These are phyloP conservation scores for Pseudogymnoascus sp. DNA, from an alignment of 2,329 filamentous ascomycete species.

Conservation along the genomic window DNA sequence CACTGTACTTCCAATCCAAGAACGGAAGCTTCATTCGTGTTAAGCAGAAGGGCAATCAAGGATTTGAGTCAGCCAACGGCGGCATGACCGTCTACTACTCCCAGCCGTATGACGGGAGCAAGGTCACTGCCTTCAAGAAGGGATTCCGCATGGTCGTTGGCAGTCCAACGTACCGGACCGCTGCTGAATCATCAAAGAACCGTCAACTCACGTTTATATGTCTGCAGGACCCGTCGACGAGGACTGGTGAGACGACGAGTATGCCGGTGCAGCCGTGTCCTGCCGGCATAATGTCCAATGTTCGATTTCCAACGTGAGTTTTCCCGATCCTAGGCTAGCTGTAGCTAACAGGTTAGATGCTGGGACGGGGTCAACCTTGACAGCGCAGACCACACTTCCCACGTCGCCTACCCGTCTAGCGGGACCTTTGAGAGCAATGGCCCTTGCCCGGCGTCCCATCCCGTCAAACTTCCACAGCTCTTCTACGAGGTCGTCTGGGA, in stretches of 20 bases:
- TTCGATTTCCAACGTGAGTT: conserved; percentile 24
- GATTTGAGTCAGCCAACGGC: conserved; percentile 27
- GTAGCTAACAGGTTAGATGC: conserved; percentile 11
- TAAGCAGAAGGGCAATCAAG: conserved; percentile 27
- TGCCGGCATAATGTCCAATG: conserved; percentile 26
- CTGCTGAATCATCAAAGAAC: conserved; percentile 30
- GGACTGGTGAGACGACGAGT: conserved; percentile 31
- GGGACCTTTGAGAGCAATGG: conserved; percentile 16
- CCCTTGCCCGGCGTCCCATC: conserved; percentile 27
- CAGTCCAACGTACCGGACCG: conserved; percentile 29
- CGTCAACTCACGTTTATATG: conserved; percentile 38
- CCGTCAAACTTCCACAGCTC: conserved; percentile 40
- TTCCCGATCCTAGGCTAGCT: not conserved
- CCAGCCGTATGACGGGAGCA: conserved; percentile 25
- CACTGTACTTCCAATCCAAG: conserved; percentile 24
- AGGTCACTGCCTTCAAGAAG: conserved; percentile 37
- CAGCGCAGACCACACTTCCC: conserved; percentile 16
- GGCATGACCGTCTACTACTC: conserved; percentile 32
- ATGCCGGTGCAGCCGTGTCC: conserved; percentile 29
- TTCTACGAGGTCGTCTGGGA: conserved; percentile 44
- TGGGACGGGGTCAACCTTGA: conserved; percentile 22
- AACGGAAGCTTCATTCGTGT: conserved; percentile 28
- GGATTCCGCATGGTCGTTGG: conserved; percentile 40
- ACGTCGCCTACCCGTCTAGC: conserved; percentile 23
- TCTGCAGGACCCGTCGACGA: conserved; percentile 30